phyloP scores from a whole-genome alignment of 805 yeast genomes.

The Saccharomycopsis fermentans region DNA sequence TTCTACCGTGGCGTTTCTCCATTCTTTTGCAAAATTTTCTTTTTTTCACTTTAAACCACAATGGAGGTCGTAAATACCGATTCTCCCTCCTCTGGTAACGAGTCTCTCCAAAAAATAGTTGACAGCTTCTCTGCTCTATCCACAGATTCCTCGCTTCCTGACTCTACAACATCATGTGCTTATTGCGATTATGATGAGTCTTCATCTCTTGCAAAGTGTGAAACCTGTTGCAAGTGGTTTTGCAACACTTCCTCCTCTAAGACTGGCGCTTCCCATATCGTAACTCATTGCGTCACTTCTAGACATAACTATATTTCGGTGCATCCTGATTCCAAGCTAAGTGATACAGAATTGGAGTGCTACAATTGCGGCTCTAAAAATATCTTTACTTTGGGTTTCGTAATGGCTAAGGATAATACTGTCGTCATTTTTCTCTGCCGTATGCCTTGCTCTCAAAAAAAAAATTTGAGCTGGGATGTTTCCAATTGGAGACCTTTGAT shows the following conservation, averaged over 20 bases:
- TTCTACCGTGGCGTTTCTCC: too few species aligned
- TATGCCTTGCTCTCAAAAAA: constrained; percentile 73
- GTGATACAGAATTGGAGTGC: constrained; percentile 83
- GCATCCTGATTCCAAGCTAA: constrained; percentile 73
- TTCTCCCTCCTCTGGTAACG: neutral
- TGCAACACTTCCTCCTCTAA: constrained; percentile 63
- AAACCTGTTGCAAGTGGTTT: constrained; percentile 75
- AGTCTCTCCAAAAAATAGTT: neutral
- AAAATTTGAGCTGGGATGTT: constrained; percentile 78
- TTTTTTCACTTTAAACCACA: too few species aligned
- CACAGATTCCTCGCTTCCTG: neutral
- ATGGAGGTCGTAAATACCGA: too few species aligned
- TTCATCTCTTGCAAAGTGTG: constrained; percentile 63
- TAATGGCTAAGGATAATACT: constrained; percentile 75
- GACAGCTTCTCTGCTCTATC: neutral
- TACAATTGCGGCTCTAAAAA: constrained; percentile 81
- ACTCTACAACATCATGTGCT: constrained; percentile 28
- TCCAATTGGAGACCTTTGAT: constrained; percentile 80
- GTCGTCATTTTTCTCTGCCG: constrained; percentile 83
- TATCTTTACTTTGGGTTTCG: constrained; percentile 74
- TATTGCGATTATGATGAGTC: constrained; percentile 71
- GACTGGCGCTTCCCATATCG: constrained; percentile 64
- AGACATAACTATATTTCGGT: constrained; percentile 65
- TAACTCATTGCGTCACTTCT: constrained; percentile 74
- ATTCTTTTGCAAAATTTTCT: too few species aligned